Percentiles rank a stretch among this genome's conserved stretches.
Conservation (phyloP, 2,329 filamentous ascomycete genomes). For the Trichoderma harzianum region DNA sequence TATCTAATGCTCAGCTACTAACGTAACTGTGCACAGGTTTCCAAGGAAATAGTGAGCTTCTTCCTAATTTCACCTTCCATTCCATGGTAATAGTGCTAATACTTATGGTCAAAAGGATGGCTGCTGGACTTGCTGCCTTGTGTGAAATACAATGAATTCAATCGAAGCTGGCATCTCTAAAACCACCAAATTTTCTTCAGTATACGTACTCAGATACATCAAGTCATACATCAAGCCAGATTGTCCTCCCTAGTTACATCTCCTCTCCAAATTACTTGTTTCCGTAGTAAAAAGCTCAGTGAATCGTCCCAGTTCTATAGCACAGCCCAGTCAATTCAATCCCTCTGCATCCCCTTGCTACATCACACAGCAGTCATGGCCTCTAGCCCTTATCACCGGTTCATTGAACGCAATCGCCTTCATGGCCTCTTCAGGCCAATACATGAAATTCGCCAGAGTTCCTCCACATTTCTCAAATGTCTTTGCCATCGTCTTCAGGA, state of each 20-base stretch:
- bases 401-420: not conserved
- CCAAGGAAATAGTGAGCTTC: not conserved
- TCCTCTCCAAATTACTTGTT: not conserved
- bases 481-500: not conserved
- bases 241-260: not conserved
- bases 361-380: not conserved
- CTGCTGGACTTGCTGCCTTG: constrained; percentile 4
- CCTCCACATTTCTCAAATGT: not conserved
- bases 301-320: not conserved
- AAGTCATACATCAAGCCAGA: not conserved
- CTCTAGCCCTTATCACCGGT: not conserved
- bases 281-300: not conserved
- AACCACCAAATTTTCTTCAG: not conserved
- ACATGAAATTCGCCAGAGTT: not conserved
- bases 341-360: not conserved
- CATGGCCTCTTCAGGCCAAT: not conserved
- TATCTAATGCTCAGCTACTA: not conserved
- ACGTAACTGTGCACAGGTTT: not conserved
- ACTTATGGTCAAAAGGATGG: not conserved
- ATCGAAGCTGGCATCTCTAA: not conserved
- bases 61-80: not conserved
- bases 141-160: not conserved
- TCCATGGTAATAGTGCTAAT: not conserved
- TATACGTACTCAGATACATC: not conserved
- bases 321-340: not conserved